Evolutionary conservation across 306 rosid species (phyloP), one percentile per base, ranked within the genome.

Genomic region (Acacia acuminata): DNA sequence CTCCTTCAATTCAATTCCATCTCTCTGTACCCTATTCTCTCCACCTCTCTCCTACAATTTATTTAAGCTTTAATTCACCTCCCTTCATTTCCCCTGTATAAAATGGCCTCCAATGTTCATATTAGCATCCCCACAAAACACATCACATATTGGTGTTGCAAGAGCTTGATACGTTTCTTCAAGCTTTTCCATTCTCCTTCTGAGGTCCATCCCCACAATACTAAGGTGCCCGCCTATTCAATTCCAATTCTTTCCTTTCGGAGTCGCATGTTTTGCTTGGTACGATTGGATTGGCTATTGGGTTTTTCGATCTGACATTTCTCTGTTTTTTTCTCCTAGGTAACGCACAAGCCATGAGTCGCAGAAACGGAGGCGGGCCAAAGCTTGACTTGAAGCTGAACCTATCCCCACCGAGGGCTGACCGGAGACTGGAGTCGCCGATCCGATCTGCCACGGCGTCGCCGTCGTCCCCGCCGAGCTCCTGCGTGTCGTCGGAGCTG

Each of bases 371-470:
- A 88, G 79, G 84, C 77, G 53, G 79, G 36, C 94, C 96, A n/a
- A 94, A 90, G 88, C 93, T 96, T 56, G 96, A 92, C 32, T 84
- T 92, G 88, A 92, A 92, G 91, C 89, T 96, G 79, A 96, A 96
- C 88, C 90, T 90, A 5, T 91, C 99, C 7, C 99, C 97, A 42
- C 94, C 98, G 30, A 87, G 92, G 87, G 70, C 78, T 32, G 80
- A 92, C 83, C 88, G 78, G 16, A 71, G 85, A 48, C 47, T 56
- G 70, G 89, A 87, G 55, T 84, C 97, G 5, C 90, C 99, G 4
- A 74, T 88, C 73, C 88, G 93, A 73, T 90, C 96, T 17, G 88
- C 90, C 0, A 81, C 94, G 0, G 90, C 79, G 24, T 91, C 96
- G 4, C 93, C 94, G 0, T 84, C 96, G 17, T 93, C 98, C 10